Conservation (phyloP, 2,329 filamentous ascomycete species). For the Alternaria solani region DNA sequence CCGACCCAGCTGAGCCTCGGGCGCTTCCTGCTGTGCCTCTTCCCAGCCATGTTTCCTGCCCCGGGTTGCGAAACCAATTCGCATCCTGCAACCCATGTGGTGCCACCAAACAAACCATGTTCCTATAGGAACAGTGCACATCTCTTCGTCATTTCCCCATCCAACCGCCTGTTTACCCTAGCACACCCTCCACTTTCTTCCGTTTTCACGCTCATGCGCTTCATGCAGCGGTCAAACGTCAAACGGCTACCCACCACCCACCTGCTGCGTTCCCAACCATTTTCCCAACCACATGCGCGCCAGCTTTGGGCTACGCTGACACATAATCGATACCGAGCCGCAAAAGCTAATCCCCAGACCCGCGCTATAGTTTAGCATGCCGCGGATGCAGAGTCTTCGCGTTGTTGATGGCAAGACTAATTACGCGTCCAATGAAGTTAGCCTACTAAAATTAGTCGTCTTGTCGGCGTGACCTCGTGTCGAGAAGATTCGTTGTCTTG, state of each 20-base stretch:
- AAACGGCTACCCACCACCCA: slow-evolving; percentile 10
- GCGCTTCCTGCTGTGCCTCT: neutral
- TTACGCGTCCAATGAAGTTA: slow-evolving; percentile 28
- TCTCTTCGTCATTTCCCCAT: slow-evolving; percentile 20
- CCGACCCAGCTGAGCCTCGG: neutral
- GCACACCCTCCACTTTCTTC: slow-evolving; percentile 9
- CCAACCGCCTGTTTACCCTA: neutral
- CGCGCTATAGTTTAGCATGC: neutral
- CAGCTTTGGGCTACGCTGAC: neutral
- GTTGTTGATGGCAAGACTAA: slow-evolving; percentile 10
- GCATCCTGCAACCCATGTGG: slow-evolving; percentile 14
- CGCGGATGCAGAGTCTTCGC: slow-evolving; percentile 6
- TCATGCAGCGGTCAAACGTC: slow-evolving; percentile 10
- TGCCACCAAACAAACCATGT: slow-evolving; percentile 18
- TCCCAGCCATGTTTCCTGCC: slow-evolving; percentile 5
- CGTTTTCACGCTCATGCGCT: slow-evolving; percentile 2
- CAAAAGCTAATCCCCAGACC: slow-evolving; percentile 11
- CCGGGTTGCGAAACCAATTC: slow-evolving; percentile 6
- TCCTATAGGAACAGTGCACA: slow-evolving; percentile 26
- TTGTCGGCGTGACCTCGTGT: slow-evolving; percentile 20
- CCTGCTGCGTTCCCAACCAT: slow-evolving; percentile 3
- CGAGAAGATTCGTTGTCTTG: slow-evolving; percentile 12
- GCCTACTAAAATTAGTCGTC: slow-evolving; percentile 22
- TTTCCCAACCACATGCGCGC: slow-evolving; percentile 10
- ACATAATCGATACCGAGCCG: slow-evolving; percentile 22